phyloP scores from a whole-genome alignment of 208 protist genomes.

The Tritrichomonas musculus region DNA sequence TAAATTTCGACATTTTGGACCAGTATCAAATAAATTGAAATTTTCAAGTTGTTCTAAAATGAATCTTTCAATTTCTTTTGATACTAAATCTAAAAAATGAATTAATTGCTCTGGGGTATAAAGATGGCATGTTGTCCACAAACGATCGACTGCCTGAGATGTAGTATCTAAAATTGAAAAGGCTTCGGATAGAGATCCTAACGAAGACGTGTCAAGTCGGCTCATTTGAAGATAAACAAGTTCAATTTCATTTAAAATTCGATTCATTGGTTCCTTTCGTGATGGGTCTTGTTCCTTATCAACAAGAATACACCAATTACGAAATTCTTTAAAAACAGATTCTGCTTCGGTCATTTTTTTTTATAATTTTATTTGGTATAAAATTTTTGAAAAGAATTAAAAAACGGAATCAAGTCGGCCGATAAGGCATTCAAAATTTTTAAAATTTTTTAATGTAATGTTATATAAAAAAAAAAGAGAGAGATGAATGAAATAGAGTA shows the following conservation, averaged over 20 bases:
- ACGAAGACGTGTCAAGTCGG: neutral
- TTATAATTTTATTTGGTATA: no score
- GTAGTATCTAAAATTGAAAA: slow-evolving; percentile 22
- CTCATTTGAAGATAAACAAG: slow-evolving; percentile 15
- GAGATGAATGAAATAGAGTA: no score
- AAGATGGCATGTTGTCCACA: neutral
- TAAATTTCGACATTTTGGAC: neutral
- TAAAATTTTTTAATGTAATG: no score
- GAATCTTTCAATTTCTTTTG: neutral
- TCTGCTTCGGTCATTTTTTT: neutral
- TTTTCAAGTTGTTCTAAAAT: neutral
- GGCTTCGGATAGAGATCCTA: neutral
- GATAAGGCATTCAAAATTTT: no score
- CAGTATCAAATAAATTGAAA: slow-evolving; percentile 5
- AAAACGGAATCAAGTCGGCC: no score
- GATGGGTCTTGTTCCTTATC: neutral
- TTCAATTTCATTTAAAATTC: neutral
- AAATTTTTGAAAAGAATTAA: no score
- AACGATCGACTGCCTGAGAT: neutral
- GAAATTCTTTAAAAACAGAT: slow-evolving; percentile 21
- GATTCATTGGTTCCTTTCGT: neutral
- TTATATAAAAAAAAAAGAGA: no score
- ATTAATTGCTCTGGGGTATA: neutral
- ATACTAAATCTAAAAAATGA: slow-evolving; percentile 21
- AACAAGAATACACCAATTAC: neutral